Evolutionary conservation across 192 early-diverging fungal genomes (phyloP).

Genomic region (Gamsiella multidivaricata): DNA sequence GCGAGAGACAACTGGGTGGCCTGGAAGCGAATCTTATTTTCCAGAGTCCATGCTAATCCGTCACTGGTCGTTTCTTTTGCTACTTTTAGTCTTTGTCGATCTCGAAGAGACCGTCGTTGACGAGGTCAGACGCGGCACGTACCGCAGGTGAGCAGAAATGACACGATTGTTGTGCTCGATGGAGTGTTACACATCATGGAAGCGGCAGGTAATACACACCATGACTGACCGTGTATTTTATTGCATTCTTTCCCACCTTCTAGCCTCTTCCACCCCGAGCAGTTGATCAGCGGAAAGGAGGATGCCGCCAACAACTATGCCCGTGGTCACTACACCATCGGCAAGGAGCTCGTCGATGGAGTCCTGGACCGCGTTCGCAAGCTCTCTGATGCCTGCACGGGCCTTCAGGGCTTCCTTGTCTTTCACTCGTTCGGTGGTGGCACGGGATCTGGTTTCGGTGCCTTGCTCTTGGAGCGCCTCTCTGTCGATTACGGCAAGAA

Average conservation of each 20-base stretch:
- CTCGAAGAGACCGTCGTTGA: slow-evolving; percentile 97
- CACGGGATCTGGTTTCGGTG: slow-evolving; percentile 99
- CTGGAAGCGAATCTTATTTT: neutral
- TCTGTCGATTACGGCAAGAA: slow-evolving; percentile 99
- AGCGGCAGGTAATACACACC: neutral
- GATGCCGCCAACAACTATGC: slow-evolving; percentile 99
- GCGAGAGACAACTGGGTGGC: neutral
- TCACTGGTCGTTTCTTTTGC: slow-evolving; percentile 7
- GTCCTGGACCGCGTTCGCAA: slow-evolving; percentile 98
- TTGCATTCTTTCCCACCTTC: neutral
- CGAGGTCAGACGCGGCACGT: slow-evolving; percentile 99
- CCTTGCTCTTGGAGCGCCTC: slow-evolving; percentile 96
- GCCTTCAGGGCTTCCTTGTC: slow-evolving; percentile 99
- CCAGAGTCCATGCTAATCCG: slow-evolving; percentile 2
- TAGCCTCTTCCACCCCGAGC: slow-evolving; percentile 78
- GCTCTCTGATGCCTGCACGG: slow-evolving; percentile 98
- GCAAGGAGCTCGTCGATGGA: slow-evolving; percentile 98
- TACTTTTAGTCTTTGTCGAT: slow-evolving; percentile 88
- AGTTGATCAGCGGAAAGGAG: slow-evolving; percentile 99
- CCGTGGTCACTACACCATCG: slow-evolving; percentile 99
- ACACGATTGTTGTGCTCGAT: too few relatives aligned
- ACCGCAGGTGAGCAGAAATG: slow-evolving; percentile 81
- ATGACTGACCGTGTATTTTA: neutral
- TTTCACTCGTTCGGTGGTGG: slow-evolving; percentile 99
- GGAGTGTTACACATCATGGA: too few relatives aligned